phyloP scores from a whole-genome alignment of 2,329 filamentous ascomycete species.

The Capronia epimyces region DNA sequence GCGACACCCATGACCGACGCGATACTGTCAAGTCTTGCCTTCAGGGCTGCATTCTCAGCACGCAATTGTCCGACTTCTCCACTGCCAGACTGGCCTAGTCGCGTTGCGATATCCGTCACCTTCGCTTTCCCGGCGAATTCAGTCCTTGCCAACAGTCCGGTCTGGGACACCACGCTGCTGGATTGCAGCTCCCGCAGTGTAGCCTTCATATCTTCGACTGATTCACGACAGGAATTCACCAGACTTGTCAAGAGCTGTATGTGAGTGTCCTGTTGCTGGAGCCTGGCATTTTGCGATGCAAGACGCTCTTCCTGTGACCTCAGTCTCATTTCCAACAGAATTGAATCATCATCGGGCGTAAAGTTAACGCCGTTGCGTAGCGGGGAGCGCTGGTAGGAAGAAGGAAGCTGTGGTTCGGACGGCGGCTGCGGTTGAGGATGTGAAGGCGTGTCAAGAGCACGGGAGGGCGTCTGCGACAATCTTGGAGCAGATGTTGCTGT shows the following conservation, averaged over 20 bases:
- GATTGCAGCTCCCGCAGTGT: constrained; percentile 18
- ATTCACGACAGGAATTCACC: constrained; percentile 17
- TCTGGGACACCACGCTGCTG: background rate
- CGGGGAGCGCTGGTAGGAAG: background rate
- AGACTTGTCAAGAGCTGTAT: constrained; percentile 17
- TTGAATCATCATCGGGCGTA: background rate
- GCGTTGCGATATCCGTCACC: constrained; percentile 10
- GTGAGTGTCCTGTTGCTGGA: constrained; percentile 20
- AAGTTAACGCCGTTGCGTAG: background rate
- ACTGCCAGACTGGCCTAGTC: constrained; percentile 9
- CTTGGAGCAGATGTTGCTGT: constrained; percentile 8
- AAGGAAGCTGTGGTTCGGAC: constrained; percentile 2
- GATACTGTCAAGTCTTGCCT: constrained; percentile 19
- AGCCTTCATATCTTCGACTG: constrained; percentile 17
- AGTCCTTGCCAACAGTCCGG: background rate
- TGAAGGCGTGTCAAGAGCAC: constrained; percentile 4
- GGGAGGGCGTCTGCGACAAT: constrained; percentile 12
- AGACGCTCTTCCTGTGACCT: constrained; percentile 9
- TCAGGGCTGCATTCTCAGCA: constrained; percentile 24
- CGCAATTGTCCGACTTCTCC: constrained; percentile 20
- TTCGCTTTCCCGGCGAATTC: constrained; percentile 9
- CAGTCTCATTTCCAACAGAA: constrained; percentile 2
- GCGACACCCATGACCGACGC: constrained; percentile 13
- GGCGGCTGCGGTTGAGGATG: background rate
- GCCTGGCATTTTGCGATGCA: constrained; percentile 6